A percentile compares a stretch with the other conserved stretches of the same genome.
phyloP scores from a whole-genome alignment of 1,284 basidiomycete species.

The Moesziomyces antarcticus region DNA sequence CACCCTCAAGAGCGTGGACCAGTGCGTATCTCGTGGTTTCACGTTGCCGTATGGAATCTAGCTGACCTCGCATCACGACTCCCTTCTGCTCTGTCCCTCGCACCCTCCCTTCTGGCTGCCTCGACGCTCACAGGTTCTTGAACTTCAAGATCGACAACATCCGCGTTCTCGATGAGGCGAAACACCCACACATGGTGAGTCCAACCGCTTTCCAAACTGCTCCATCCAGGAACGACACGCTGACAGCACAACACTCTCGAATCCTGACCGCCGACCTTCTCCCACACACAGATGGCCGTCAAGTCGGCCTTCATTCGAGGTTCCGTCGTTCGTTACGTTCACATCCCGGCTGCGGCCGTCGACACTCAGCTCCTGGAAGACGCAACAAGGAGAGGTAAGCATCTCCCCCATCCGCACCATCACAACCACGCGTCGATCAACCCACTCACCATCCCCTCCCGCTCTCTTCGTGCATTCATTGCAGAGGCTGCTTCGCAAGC shows the following conservation, averaged over 20 bases:
- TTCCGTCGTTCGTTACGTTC: slow-evolving; percentile 96
- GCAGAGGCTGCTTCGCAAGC: slow-evolving; percentile 49
- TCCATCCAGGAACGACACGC: too few species aligned
- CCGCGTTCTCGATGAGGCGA: slow-evolving; percentile 87
- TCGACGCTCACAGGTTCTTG: slow-evolving; percentile 73
- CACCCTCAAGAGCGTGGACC: slow-evolving; percentile 95
- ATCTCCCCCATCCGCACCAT: not conserved
- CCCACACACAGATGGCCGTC: slow-evolving; percentile 84
- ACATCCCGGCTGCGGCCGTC: slow-evolving; percentile 89
- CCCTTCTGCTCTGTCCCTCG: not conserved
- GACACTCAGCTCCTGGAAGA: slow-evolving; percentile 97
- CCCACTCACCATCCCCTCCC: not conserved
- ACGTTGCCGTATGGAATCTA: not conserved
- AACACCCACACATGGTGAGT: slow-evolving; percentile 95
- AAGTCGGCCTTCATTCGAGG: slow-evolving; percentile 99
- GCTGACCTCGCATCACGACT: not conserved
- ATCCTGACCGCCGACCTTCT: not conserved
- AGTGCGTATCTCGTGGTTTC: slow-evolving; percentile 70
- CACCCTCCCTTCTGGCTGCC: not conserved
- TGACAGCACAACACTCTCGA: too few species aligned
- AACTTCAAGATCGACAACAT: slow-evolving; percentile 97
- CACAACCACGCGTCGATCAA: not conserved
- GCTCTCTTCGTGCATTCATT: not conserved
- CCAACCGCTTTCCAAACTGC: not conserved
- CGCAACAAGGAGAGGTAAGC: slow-evolving; percentile 85